These are phyloP conservation scores for Ceratocystis papillata DNA, from an alignment of 2,329 filamentous ascomycete species.

Conservation along the genomic window DNA sequence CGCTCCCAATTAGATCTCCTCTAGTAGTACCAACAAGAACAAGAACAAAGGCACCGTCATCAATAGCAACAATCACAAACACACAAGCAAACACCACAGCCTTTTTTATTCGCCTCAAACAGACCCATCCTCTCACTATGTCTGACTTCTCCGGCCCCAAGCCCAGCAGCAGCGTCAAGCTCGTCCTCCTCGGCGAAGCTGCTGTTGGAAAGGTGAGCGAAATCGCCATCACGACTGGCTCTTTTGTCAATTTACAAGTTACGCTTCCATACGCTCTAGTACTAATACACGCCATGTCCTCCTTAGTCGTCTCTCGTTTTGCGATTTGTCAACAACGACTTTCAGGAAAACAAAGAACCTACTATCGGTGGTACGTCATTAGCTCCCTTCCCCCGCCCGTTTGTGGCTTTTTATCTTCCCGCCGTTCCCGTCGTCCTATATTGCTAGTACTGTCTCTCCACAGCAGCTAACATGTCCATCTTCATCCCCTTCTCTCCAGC, in stretches of 20 bases:
- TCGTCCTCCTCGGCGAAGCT: constrained; percentile 92
- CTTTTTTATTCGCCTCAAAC: background rate
- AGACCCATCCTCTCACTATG: constrained; percentile 28
- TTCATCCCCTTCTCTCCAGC: constrained; percentile 42
- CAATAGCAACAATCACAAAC: no score
- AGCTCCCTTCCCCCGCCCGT: background rate
- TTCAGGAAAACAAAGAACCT: constrained; percentile 99
- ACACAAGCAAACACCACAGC: no score
- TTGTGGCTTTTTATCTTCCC: background rate
- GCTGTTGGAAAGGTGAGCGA: constrained; percentile 82
- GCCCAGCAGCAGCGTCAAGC: constrained; percentile 98
- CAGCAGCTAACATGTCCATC: constrained; percentile 23
- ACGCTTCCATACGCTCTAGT: constrained; percentile 37
- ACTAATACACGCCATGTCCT: no score
- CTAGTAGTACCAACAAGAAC: no score
- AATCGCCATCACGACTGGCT: background rate
- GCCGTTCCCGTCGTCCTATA: background rate
- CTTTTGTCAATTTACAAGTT: background rate
- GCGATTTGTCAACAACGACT: constrained; percentile 98
- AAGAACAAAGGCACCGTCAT: no score
- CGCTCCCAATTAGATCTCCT: no score
- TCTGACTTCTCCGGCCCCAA: constrained; percentile 58
- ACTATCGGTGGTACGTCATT: constrained; percentile 77
- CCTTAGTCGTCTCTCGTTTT: constrained; percentile 73
- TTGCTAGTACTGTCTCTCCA: background rate